phyloP scores from a whole-genome alignment of 306 rosid genomes.

The Phaseolus lunatus region DNA sequence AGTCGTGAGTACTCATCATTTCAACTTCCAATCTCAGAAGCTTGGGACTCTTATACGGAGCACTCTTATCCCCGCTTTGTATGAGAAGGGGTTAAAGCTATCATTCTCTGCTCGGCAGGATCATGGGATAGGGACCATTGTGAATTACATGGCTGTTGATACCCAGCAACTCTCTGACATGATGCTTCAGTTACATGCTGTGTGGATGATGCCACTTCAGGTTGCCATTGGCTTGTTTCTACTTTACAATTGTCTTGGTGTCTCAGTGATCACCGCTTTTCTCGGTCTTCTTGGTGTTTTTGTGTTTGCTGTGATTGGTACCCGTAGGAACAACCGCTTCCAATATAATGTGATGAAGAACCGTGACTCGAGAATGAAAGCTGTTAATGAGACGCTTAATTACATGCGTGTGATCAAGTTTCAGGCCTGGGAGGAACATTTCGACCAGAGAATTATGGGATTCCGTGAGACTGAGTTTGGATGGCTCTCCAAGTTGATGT shows the following conservation, averaged over 20 bases:
- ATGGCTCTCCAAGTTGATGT: constrained; percentile 78
- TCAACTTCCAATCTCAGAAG: constrained; percentile 68
- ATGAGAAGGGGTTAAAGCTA: constrained; percentile 69
- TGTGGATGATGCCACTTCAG: constrained; percentile 81
- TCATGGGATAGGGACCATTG: constrained; percentile 83
- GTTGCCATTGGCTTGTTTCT: constrained; percentile 58
- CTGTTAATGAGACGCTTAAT: constrained; percentile 80
- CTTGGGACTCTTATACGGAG: constrained; percentile 74
- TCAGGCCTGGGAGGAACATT: constrained; percentile 91
- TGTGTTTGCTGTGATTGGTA: constrained; percentile 49
- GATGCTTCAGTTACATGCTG: constrained; percentile 69
- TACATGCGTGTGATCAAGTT: constrained; percentile 88
- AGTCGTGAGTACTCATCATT: constrained; percentile 68
- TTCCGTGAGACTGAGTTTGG: constrained; percentile 62
- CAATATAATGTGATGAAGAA: constrained; percentile 66
- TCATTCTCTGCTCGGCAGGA: constrained; percentile 69
- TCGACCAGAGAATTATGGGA: constrained; percentile 57
- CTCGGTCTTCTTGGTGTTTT: constrained; percentile 54
- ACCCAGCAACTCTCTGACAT: constrained; percentile 79
- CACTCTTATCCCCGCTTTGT: constrained; percentile 66
- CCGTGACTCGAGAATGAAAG: constrained; percentile 84
- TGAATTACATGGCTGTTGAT: constrained; percentile 92
- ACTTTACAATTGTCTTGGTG: constrained; percentile 61
- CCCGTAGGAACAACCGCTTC: constrained; percentile 53
- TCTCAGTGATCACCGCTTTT: constrained; percentile 51